Evolutionary conservation across 371 early-diverging fungal species (phyloP).

Genomic region (Cokeromyces recurvatus): DNA sequence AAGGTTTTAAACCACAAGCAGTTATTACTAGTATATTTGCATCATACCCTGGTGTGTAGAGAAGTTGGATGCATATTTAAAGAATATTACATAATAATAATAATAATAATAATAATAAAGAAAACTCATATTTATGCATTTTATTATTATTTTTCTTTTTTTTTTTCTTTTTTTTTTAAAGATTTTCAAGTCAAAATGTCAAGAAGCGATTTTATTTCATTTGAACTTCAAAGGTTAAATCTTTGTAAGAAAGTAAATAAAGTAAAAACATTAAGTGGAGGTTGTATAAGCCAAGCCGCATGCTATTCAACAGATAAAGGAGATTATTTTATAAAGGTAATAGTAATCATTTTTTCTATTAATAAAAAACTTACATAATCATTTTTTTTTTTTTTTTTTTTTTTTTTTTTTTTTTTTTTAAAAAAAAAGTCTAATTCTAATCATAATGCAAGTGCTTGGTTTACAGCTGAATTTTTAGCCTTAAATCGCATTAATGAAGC

Average conservation of each 20-base stretch:
- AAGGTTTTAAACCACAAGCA: constrained; percentile 28
- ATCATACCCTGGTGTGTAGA: no score
- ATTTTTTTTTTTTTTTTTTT: no score
- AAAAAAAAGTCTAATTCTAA: constrained; percentile 4
- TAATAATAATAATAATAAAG: no score
- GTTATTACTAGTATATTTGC: constrained; percentile 16
- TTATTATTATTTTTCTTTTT: no score
- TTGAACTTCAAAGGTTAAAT: constrained; percentile 2
- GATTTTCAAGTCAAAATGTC: neutral
- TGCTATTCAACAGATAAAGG: constrained; percentile 15
- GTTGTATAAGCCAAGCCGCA: constrained; percentile 13
- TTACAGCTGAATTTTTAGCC: constrained; percentile 11
- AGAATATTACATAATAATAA: no score
- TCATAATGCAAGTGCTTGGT: constrained; percentile 10
- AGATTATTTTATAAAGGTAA: constrained; percentile 17
- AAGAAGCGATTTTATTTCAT: constrained; percentile 1
- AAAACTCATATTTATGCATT: no score
- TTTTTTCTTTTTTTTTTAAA: no score
- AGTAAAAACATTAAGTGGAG: constrained; percentile 8
- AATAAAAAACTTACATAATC: no score
- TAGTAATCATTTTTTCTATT: no score
- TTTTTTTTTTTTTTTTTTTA: no score
- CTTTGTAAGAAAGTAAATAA: neutral
- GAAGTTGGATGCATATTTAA: no score
- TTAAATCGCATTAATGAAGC: constrained; percentile 10